These are phyloP conservation scores for Solanum habrochaites DNA, from an alignment of 257 asterid genomes.

Conservation along the genomic window DNA sequence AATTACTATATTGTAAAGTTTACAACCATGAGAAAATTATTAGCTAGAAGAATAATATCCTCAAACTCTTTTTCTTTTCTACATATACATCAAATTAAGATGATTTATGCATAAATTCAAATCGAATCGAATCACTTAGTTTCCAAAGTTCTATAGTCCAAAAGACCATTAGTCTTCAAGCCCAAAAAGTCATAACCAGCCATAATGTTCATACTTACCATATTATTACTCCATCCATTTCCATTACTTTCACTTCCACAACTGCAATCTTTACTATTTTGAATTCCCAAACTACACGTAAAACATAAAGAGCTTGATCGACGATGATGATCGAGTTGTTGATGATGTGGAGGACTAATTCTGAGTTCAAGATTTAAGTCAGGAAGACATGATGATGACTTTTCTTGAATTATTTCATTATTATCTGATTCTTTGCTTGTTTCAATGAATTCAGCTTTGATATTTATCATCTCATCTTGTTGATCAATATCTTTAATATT, in stretches of 20 bases:
- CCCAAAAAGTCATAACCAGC: conserved; percentile 56
- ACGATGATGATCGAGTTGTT: neutral
- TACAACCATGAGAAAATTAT: conserved; percentile 8
- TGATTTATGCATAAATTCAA: neutral
- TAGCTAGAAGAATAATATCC: conserved; percentile 4
- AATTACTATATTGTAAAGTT: conserved; percentile 16
- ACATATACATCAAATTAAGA: neutral
- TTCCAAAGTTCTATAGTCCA: conserved; percentile 70
- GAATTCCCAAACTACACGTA: conserved; percentile 54
- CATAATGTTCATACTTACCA: conserved; percentile 4
- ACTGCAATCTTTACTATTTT: conserved; percentile 54
- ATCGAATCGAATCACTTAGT: neutral
- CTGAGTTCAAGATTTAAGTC: conserved; percentile 82
- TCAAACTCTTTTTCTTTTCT: conserved; percentile 5
- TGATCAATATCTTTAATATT: neutral
- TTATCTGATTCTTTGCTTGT: neutral
- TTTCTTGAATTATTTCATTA: conserved; percentile 7
- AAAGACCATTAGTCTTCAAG: conserved; percentile 39
- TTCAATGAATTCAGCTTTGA: neutral
- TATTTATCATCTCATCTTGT: neutral
- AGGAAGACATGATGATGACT: conserved; percentile 26
- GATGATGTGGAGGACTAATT: conserved; percentile 65
- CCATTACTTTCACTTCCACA: conserved; percentile 10
- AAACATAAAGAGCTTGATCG: conserved; percentile 24
- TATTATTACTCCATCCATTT: neutral